Percentiles rank a stretch among this genome's conserved stretches.
phyloP scores from a whole-genome alignment of 306 rosid genomes.

The Ammopiptanthus mongolicus region DNA sequence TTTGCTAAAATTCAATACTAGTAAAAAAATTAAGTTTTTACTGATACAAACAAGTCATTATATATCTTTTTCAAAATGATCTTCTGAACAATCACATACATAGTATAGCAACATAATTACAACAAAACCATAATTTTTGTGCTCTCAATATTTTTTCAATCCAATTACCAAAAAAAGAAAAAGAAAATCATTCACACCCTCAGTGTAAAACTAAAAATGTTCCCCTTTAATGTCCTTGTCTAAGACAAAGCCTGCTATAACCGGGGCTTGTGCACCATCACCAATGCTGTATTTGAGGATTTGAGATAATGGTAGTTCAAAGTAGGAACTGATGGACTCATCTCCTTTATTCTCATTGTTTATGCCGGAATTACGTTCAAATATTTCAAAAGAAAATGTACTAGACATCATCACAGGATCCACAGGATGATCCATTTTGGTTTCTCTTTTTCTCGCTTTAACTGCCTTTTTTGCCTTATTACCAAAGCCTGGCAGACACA shows the following conservation, averaged over 20 bases:
- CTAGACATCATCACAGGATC: slow-evolving; percentile 46
- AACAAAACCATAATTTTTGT: neutral
- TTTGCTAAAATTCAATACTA: too few relatives aligned
- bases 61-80: neutral
- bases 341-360: slow-evolving; percentile 39
- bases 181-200: neutral
- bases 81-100: neutral
- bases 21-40: too few relatives aligned
- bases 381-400: slow-evolving; percentile 72
- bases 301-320: slow-evolving; percentile 60
- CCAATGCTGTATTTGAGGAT: slow-evolving; percentile 32
- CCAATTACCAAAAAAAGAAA: neutral
- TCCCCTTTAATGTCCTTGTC: neutral
- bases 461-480: slow-evolving; percentile 54
- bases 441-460: slow-evolving; percentile 35
- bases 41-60: too few relatives aligned
- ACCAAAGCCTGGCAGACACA: slow-evolving; percentile 63
- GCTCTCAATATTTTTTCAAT: neutral
- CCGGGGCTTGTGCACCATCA: slow-evolving; percentile 43
- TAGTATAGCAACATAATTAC: neutral
- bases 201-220: neutral
- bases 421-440: slow-evolving; percentile 20
- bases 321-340: slow-evolving; percentile 52
- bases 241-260: slow-evolving; percentile 29
- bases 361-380: slow-evolving; percentile 56